Percentiles rank a stretch among this genome's conserved stretches.
Conservation (phyloP, 495 filamentous ascomycete species). For the Parathielavia appendiculata region DNA sequence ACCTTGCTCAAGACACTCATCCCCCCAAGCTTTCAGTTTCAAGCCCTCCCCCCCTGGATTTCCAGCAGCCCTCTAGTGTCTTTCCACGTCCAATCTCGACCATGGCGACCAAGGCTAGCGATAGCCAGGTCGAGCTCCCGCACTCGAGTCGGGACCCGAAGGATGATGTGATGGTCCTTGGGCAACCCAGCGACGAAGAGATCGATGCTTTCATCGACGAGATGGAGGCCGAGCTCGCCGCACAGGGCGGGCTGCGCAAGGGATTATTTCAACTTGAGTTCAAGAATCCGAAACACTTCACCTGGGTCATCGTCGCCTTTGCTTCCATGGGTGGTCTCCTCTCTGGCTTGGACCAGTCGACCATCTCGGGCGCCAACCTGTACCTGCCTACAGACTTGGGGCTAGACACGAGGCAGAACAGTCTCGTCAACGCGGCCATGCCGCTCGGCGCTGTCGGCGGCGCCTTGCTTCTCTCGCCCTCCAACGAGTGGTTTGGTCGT, state of each 20-base stretch:
- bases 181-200: not conserved
- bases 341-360: constrained; percentile 6
- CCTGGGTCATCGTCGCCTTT: constrained; percentile 6
- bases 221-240: constrained; percentile 2
- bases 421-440: constrained; percentile 13
- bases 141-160: not conserved
- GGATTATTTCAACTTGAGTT: constrained; percentile 6
- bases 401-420: constrained; percentile 9
- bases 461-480: not conserved
- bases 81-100: too few relatives aligned
- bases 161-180: not conserved
- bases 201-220: constrained; percentile 5
- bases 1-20: too few relatives aligned
- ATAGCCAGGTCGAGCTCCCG: not conserved
- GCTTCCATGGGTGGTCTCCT: constrained; percentile 10
- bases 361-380: constrained; percentile 11
- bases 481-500: constrained; percentile 7
- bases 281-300: constrained; percentile 2
- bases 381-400: constrained; percentile 1
- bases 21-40: too few relatives aligned
- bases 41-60: not conserved
- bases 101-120: not conserved
- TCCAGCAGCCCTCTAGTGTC: too few relatives aligned
- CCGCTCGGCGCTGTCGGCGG: constrained; percentile 8
- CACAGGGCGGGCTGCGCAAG: not conserved